Evolutionary conservation across 441 rosid genomes (phyloP), one percentile per base, ranked within the genome.

Genomic region (Bruguiera hainesii): DNA sequence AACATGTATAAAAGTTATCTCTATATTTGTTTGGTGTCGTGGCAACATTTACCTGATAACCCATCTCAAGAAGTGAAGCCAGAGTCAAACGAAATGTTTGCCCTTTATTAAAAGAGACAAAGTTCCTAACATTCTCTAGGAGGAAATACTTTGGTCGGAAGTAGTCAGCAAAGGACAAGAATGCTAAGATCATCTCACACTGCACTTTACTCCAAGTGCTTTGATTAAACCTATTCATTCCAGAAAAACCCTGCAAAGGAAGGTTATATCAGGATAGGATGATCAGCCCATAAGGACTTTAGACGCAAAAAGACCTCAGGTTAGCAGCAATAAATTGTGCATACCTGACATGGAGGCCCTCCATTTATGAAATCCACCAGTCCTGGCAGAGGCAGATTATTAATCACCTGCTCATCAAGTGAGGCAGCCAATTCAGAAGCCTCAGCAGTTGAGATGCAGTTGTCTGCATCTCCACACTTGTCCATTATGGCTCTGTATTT

Each of bases 291-390:
- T 9, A 53, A 53, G 3, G 5, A 53, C 15, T 1, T 8, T 25
- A 23, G 28, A 10, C 58, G 8, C 11, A 53, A 53, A 15, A 37
- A 33, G 53, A 26, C 37, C 29, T 9, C 5, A 26, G 19, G 51
- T 61, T 61, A 16, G 57, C 9, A 18, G n/a, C 30, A 16, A 68
- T 4, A 51, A n/a, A 5, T 29, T 20, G 28, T 1, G 18, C 71
- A 19, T 73, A 90, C 98, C 85, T 95, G 96, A 70, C 99, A 95
- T 19, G 98, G 99, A 76, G 99, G 98, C 25, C 99, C 99, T 53
- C 97, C 98, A 42, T 85, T 89, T 80, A 95, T 95, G 70, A 95
- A 95, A 66, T 95, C 99, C 33, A 95, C 99, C 61, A 86, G 83
- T 39, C 98, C 96, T 20, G 97, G 99, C 37, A 70, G 46, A 19